These are phyloP conservation scores for Aspergillus spinulosporus DNA, from an alignment of 2,329 filamentous ascomycete species.

Conservation along the genomic window DNA sequence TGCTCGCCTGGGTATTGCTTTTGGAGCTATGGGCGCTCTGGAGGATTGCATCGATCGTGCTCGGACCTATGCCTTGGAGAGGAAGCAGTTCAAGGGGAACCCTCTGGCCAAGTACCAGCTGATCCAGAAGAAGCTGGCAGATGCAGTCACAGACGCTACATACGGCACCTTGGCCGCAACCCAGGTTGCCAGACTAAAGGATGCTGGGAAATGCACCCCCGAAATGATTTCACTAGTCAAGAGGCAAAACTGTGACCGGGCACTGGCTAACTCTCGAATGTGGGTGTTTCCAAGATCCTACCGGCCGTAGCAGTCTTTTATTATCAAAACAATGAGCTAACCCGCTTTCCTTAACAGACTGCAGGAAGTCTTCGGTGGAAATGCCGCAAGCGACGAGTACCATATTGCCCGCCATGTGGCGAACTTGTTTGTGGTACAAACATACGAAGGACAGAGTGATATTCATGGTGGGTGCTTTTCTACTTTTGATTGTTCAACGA, in stretches of 20 bases:
- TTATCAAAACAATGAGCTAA: not conserved
- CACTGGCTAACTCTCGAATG: slow-evolving; percentile 73
- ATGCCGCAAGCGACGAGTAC: slow-evolving; percentile 96
- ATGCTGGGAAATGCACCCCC: slow-evolving; percentile 79
- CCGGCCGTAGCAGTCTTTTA: not conserved
- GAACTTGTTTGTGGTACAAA: slow-evolving; percentile 96
- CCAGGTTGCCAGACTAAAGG: slow-evolving; percentile 91
- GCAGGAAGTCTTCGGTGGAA: slow-evolving; percentile 96
- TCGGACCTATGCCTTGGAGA: slow-evolving; percentile 82
- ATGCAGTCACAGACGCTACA: slow-evolving; percentile 85
- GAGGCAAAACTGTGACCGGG: slow-evolving; percentile 93
- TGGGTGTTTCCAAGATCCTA: slow-evolving; percentile 38
- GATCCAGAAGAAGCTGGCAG: slow-evolving; percentile 94
- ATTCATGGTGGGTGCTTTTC: slow-evolving; percentile 76
- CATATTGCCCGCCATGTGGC: slow-evolving; percentile 91
- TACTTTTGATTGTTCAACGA: not conserved
- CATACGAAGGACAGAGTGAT: slow-evolving; percentile 97
- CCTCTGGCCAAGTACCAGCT: slow-evolving; percentile 95
- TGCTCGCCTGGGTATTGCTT: slow-evolving; percentile 88
- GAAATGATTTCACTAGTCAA: slow-evolving; percentile 99
- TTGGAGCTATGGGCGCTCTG: slow-evolving; percentile 88
- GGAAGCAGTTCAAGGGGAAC: slow-evolving; percentile 95
- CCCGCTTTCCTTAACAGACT: slow-evolving; percentile 50
- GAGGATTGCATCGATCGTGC: slow-evolving; percentile 89
- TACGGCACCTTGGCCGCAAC: slow-evolving; percentile 87